Conservation (phyloP, 257 asterid species). For the Datura wrightii region DNA sequence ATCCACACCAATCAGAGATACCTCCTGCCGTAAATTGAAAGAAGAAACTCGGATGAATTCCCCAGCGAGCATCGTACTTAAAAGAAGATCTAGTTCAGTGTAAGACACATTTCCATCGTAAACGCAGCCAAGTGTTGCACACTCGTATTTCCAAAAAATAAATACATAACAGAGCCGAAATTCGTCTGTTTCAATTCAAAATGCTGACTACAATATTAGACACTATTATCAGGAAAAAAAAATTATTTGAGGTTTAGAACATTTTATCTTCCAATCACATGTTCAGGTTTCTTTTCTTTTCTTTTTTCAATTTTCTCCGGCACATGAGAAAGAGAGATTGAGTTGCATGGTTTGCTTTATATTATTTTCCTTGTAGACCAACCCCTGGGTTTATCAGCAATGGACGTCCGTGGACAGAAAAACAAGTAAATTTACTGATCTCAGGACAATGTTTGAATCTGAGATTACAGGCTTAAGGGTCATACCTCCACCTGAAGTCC, state of each 20-base stretch:
- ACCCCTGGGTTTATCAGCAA: not conserved
- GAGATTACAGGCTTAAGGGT: slow-evolving; percentile 12
- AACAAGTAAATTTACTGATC: not conserved
- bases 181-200: not conserved
- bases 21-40: slow-evolving; percentile 64
- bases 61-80: not conserved
- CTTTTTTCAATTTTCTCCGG: not conserved
- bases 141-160: not conserved
- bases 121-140: not conserved
- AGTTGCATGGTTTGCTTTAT: slow-evolving; percentile 12
- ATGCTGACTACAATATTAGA: not conserved
- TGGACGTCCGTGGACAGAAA: not conserved
- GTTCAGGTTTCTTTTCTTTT: slow-evolving; percentile 22
- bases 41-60: slow-evolving; percentile 30
- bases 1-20: slow-evolving; percentile 85
- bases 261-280: slow-evolving; percentile 18
- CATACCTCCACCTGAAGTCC: slow-evolving; percentile 95
- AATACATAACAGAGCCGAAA: not conserved
- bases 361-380: not conserved
- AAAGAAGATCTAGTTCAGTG: not conserved
- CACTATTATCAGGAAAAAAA: not conserved
- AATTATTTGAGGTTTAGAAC: slow-evolving; percentile 5
- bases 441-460: not conserved
- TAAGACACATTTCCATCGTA: slow-evolving; percentile 15
- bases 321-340: not conserved